Percentiles rank a stretch among this genome's conserved stretches.
phyloP scores from a whole-genome alignment of 2,329 filamentous ascomycete species.

The Stenocarpella maydis region DNA sequence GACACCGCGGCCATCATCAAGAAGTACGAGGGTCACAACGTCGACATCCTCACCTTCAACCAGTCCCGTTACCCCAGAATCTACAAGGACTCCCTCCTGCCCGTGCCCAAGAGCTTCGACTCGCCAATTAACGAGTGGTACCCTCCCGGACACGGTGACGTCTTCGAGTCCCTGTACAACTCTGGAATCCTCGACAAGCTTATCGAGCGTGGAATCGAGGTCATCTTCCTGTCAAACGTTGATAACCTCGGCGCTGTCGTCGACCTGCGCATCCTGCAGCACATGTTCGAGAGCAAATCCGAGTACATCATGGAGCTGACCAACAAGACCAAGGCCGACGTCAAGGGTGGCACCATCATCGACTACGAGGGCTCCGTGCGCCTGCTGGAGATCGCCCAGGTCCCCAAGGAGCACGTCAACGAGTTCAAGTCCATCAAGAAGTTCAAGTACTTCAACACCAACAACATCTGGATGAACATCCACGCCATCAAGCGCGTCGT shows the following conservation, averaged over 20 bases:
- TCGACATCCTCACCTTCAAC: slow-evolving; percentile 99
- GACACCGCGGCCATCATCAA: slow-evolving; percentile 99
- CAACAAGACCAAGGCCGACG: slow-evolving; percentile 99
- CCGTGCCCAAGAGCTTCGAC: slow-evolving; percentile 88
- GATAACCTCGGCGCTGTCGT: slow-evolving; percentile 98
- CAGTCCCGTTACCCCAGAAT: slow-evolving; percentile 98
- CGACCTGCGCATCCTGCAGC: slow-evolving; percentile 96
- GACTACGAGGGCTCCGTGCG: slow-evolving; percentile 98
- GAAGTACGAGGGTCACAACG: slow-evolving; percentile 99
- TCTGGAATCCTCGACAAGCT: slow-evolving; percentile 97
- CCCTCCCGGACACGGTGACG: slow-evolving; percentile 97
- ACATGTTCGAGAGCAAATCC: slow-evolving; percentile 97
- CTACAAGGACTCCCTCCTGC: slow-evolving; percentile 96
- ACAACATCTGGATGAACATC: slow-evolving; percentile 99
- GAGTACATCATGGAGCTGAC: slow-evolving; percentile 99
- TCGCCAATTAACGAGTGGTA: slow-evolving; percentile 97
- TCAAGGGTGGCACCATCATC: slow-evolving; percentile 99
- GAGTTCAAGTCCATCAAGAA: slow-evolving; percentile 99
- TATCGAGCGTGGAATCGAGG: slow-evolving; percentile 92
- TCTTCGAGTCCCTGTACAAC: slow-evolving; percentile 99
- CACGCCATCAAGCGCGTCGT: slow-evolving; percentile 98
- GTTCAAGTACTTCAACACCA: slow-evolving; percentile 99
- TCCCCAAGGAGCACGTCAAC: slow-evolving; percentile 99
- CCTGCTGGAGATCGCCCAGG: slow-evolving; percentile 97
- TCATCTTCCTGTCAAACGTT: slow-evolving; percentile 98